Percentiles rank a stretch among this genome's conserved stretches.
These are phyloP conservation scores for Penicillium dipodomyicola DNA, from an alignment of 495 filamentous ascomycete genomes.

Conservation along the genomic window DNA sequence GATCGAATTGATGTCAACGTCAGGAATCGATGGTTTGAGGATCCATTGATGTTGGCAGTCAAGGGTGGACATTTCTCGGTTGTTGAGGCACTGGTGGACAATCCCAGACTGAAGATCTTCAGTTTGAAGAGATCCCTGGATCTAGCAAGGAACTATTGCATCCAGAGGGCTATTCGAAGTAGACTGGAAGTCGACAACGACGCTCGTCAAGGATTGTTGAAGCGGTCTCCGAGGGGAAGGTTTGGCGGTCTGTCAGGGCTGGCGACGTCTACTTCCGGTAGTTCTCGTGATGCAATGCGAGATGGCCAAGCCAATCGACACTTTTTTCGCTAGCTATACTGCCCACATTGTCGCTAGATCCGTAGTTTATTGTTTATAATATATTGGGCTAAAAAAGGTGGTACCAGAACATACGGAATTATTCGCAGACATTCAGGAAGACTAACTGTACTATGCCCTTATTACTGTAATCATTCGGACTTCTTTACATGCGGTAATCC, in stretches of 20 bases:
- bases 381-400: not conserved
- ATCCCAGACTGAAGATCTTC: not conserved
- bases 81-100: conserved; percentile 5
- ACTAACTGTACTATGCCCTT: no score
- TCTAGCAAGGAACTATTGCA: conserved; percentile 6
- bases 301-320: not conserved
- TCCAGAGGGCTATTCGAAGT: conserved; percentile 5
- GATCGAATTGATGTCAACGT: conserved; percentile 11
- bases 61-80: conserved; percentile 1
- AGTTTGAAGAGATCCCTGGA: conserved; percentile 5
- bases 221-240: conserved; percentile 1
- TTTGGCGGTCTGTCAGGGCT: not conserved
- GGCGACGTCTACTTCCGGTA: not conserved
- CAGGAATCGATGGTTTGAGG: conserved; percentile 7
- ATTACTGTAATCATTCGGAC: no score
- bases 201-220: conserved; percentile 1
- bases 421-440: not conserved
- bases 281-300: conserved; percentile 5
- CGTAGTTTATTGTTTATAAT: not conserved
- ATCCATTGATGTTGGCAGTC: conserved; percentile 10
- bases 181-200: conserved; percentile 6
- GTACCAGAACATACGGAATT: not conserved
- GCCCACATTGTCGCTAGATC: not conserved
- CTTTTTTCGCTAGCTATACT: not conserved
- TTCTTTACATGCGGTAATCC: not conserved